phyloP scores from a whole-genome alignment of 2,329 filamentous ascomycete species.

The Epichloe glyceriae region DNA sequence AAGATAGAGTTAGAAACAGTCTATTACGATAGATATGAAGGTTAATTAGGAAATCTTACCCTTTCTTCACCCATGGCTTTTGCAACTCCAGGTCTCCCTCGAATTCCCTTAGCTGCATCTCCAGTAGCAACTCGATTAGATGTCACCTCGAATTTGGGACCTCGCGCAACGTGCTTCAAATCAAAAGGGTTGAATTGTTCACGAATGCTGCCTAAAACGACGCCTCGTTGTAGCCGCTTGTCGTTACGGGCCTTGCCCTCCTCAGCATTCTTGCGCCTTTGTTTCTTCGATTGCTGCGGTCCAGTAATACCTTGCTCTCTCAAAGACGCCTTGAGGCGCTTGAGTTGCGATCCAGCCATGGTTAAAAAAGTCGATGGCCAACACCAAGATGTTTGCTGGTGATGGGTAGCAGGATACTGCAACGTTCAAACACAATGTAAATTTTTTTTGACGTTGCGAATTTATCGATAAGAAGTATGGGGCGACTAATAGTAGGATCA shows the following conservation, averaged over 20 bases:
- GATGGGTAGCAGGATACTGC: background rate
- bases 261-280: constrained; percentile 63
- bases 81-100: constrained; percentile 68
- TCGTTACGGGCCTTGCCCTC: constrained; percentile 52
- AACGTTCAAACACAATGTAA: background rate
- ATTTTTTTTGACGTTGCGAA: constrained; percentile 4
- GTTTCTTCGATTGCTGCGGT: constrained; percentile 90
- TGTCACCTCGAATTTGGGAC: constrained; percentile 75
- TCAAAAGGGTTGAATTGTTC: constrained; percentile 98
- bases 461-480: constrained; percentile 9
- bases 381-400: constrained; percentile 7
- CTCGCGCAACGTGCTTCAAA: constrained; percentile 64
- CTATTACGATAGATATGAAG: background rate
- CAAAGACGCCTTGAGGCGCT: constrained; percentile 84
- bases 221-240: constrained; percentile 63
- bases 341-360: constrained; percentile 95
- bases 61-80: constrained; percentile 80
- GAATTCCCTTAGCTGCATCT: constrained; percentile 43
- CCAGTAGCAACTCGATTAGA: constrained; percentile 45
- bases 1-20: constrained; percentile 7
- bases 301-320: constrained; percentile 81
- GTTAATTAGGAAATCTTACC: constrained; percentile 31
- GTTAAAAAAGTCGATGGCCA: constrained; percentile 12
- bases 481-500: background rate
- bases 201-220: constrained; percentile 72